Evolutionary conservation across 2,329 filamentous ascomycete species (phyloP).

Genomic region (Venturia asperata): DNA sequence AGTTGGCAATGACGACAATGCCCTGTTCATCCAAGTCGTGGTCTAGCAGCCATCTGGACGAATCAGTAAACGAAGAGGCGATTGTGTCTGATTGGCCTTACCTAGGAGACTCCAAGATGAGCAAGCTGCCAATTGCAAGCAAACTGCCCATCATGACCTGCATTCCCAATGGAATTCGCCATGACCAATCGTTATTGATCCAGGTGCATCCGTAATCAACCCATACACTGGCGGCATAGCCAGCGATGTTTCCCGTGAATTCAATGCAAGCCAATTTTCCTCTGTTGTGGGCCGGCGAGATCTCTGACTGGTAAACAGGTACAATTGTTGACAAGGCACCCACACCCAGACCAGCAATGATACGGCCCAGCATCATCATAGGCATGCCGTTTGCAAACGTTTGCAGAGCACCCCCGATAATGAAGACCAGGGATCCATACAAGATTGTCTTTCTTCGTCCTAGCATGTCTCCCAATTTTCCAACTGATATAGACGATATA

Average conservation of each 20-base stretch:
- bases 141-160: conserved; percentile 92
- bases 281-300: conserved; percentile 87
- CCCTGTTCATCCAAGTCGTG: conserved; percentile 98
- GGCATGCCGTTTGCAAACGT: conserved; percentile 73
- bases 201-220: conserved; percentile 96
- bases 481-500: conserved; percentile 78
- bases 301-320: conserved; percentile 48
- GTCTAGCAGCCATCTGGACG: conserved; percentile 79
- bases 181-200: conserved; percentile 77
- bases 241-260: conserved; percentile 93
- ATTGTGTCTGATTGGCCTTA: conserved; percentile 34
- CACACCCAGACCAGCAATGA: conserved; percentile 46
- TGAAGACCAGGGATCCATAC: conserved; percentile 86
- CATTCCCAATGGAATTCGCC: conserved; percentile 83
- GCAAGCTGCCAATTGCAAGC: conserved; percentile 74
- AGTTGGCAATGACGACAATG: conserved; percentile 94
- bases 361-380: conserved; percentile 64
- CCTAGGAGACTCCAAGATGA: conserved; percentile 96
- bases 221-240: conserved; percentile 95
- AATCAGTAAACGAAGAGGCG: conserved; percentile 22
- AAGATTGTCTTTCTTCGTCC: conserved; percentile 84
- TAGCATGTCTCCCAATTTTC: conserved; percentile 83
- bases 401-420: conserved; percentile 76
- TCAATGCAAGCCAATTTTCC: conserved; percentile 96
- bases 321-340: conserved; percentile 46